A percentile compares a stretch with the other conserved stretches of the same genome.
phyloP scores from a whole-genome alignment of 1,139 yeast species.

The Zygosaccharomyces sapae region DNA sequence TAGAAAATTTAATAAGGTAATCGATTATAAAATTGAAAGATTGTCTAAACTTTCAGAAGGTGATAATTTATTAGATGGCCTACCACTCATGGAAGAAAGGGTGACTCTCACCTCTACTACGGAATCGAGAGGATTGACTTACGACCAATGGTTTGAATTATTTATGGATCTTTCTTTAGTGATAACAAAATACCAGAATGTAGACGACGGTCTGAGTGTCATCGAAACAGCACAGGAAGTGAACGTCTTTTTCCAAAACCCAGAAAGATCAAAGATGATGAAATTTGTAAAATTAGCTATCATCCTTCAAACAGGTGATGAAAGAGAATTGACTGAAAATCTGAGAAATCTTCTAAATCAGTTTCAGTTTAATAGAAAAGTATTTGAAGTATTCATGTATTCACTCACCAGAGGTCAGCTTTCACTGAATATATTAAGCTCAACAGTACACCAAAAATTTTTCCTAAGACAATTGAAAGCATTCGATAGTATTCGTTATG shows the following conservation, averaged over 20 bases:
- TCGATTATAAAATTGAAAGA: constrained; percentile 69
- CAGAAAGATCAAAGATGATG: constrained; percentile 52
- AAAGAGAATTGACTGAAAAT: constrained; percentile 49
- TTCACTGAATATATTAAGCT: constrained; percentile 61
- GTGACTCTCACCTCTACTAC: constrained; percentile 40
- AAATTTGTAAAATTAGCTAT: constrained; percentile 63
- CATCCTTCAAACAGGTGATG: constrained; percentile 54
- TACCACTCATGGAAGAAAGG: constrained; percentile 39
- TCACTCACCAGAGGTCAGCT: constrained; percentile 46
- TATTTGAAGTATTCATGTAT: constrained; percentile 62
- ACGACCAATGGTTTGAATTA: constrained; percentile 79
- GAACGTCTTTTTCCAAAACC: constrained; percentile 68
- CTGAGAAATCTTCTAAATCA: constrained; percentile 61
- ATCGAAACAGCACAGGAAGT: constrained; percentile 72
- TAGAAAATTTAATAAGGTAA: constrained; percentile 55
- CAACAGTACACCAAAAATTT: constrained; percentile 83
- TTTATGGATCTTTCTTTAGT: constrained; percentile 74
- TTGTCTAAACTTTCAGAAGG: constrained; percentile 66
- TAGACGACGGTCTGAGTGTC: constrained; percentile 65
- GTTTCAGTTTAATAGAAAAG: constrained; percentile 71
- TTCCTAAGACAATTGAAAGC: constrained; percentile 86
- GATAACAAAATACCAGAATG: constrained; percentile 57
- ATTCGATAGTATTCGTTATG: constrained; percentile 61
- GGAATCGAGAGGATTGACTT: constrained; percentile 69
- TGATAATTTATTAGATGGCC: constrained; percentile 39